phyloP scores from a whole-genome alignment of 192 early-diverging fungal species.

The Rhizophagus clarus region DNA sequence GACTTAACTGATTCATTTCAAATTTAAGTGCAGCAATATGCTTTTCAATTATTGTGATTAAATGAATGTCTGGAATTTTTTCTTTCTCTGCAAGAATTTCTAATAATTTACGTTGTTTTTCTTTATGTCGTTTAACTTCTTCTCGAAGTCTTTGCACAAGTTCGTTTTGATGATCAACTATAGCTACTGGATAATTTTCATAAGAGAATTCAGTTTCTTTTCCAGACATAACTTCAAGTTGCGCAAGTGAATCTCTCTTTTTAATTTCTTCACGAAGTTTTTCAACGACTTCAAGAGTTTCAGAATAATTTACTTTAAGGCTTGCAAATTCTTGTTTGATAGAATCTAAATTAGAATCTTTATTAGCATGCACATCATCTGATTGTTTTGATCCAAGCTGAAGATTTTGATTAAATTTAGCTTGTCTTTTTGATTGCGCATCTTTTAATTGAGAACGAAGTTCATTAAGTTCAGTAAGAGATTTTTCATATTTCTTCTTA shows the following conservation, averaged over 20 bases:
- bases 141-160: slow-evolving; percentile 15
- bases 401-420: slow-evolving; percentile 11
- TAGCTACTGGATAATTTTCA: background rate
- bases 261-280: slow-evolving; percentile 31
- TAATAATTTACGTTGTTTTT: slow-evolving; percentile 8
- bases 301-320: background rate
- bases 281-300: slow-evolving; percentile 27
- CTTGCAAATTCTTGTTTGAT: slow-evolving; percentile 27
- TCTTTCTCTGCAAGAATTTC: background rate
- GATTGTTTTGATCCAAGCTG: slow-evolving; percentile 8
- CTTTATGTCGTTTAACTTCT: slow-evolving; percentile 29
- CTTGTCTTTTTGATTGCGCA: background rate
- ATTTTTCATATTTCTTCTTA: background rate
- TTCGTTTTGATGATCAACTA: slow-evolving; percentile 11
- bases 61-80: background rate
- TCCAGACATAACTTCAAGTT: slow-evolving; percentile 21
- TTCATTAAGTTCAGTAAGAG: slow-evolving; percentile 9
- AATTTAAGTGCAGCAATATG: background rate
- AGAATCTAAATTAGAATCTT: background rate
- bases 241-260: slow-evolving; percentile 14
- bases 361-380: slow-evolving; percentile 19
- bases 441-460: background rate
- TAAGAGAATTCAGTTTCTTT: background rate
- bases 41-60: slow-evolving; percentile 1
- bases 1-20: background rate